Evolutionary conservation across 805 yeast species (phyloP).

Genomic region (Starmera pachycereana): DNA sequence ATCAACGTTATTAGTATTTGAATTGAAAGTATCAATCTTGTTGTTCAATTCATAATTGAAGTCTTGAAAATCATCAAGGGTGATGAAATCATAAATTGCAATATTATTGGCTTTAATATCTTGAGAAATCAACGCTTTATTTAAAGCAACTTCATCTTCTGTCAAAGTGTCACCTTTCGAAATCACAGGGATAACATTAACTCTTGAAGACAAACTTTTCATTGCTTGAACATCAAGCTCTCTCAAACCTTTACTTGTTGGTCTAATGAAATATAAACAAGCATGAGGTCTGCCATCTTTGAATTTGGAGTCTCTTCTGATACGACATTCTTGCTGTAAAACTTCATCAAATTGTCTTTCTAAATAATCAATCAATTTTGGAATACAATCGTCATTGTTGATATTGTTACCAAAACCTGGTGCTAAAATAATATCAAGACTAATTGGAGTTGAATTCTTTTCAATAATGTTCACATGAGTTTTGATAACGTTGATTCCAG

Average conservation of each 20-base stretch:
- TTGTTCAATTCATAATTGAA: no score
- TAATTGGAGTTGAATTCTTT: slow-evolving; percentile 39
- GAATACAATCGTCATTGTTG: slow-evolving; percentile 44
- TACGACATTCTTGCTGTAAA: slow-evolving; percentile 65
- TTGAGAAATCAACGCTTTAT: slow-evolving; percentile 42
- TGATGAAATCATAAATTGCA: slow-evolving; percentile 54
- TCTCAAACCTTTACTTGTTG: slow-evolving; percentile 48
- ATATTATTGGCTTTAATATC: slow-evolving; percentile 51
- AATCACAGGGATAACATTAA: slow-evolving; percentile 76
- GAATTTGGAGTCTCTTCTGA: slow-evolving; percentile 61
- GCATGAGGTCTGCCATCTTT: slow-evolving; percentile 70
- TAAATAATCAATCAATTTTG: slow-evolving; percentile 45
- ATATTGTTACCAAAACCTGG: slow-evolving; percentile 75
- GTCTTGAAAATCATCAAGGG: no score
- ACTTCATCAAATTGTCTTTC: slow-evolving; percentile 65
- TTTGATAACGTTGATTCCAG: slow-evolving; percentile 33
- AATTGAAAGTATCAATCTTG: no score
- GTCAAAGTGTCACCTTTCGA: slow-evolving; percentile 77
- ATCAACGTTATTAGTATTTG: slow-evolving; percentile 42
- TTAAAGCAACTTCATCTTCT: slow-evolving; percentile 41
- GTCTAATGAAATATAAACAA: slow-evolving; percentile 63
- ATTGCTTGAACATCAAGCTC: slow-evolving; percentile 66
- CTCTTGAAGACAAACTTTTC: slow-evolving; percentile 57
- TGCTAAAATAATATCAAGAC: slow-evolving; percentile 53
- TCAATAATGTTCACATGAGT: slow-evolving; percentile 47